Evolutionary conservation across 352 stramenopile genomes (phyloP).

Genomic region (Globisporangium ultimum): DNA sequence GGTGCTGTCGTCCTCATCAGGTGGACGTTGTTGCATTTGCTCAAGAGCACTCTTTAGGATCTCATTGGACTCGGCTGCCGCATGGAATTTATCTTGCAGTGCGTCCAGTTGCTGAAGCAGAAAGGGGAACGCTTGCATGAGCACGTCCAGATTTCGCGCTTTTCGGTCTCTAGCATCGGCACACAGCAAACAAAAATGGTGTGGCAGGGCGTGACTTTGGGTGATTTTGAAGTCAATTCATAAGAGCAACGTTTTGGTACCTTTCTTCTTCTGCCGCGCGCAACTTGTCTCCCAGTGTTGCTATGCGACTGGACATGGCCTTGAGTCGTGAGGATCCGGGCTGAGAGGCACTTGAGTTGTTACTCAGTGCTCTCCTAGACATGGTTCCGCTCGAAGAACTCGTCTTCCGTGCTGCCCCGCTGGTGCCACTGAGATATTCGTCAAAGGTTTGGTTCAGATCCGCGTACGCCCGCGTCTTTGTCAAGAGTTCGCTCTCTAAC

Average conservation of each 20-base stretch:
- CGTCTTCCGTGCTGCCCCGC: conserved; percentile 5
- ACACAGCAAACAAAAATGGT: neutral
- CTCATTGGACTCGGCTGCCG: conserved; percentile 42
- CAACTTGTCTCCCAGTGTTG: conserved; percentile 32
- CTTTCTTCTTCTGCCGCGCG: conserved; percentile 29
- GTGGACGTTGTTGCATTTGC: conserved; percentile 24
- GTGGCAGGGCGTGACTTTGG: too few species aligned
- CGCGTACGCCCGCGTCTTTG: conserved; percentile 24
- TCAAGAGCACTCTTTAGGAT: conserved; percentile 47
- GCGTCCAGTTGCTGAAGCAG: conserved; percentile 46
- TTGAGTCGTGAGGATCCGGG: conserved; percentile 2
- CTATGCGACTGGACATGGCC: conserved; percentile 19
- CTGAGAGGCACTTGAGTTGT: conserved; percentile 2
- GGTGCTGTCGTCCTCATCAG: neutral
- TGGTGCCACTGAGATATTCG: conserved; percentile 13
- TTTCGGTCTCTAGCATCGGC: conserved; percentile 38
- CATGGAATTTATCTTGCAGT: conserved; percentile 41
- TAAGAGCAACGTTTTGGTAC: conserved; percentile 12
- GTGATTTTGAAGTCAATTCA: too few species aligned
- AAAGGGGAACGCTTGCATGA: conserved; percentile 39
- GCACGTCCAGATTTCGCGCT: conserved; percentile 29
- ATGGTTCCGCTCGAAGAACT: conserved; percentile 1
- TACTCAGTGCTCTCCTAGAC: conserved; percentile 4
- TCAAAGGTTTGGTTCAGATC: conserved; percentile 38
- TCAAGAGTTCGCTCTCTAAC: conserved; percentile 38